Evolutionary conservation across 306 rosid species (phyloP), one percentile per base, ranked within the genome.

Genomic region (Cucumis hystrix): DNA sequence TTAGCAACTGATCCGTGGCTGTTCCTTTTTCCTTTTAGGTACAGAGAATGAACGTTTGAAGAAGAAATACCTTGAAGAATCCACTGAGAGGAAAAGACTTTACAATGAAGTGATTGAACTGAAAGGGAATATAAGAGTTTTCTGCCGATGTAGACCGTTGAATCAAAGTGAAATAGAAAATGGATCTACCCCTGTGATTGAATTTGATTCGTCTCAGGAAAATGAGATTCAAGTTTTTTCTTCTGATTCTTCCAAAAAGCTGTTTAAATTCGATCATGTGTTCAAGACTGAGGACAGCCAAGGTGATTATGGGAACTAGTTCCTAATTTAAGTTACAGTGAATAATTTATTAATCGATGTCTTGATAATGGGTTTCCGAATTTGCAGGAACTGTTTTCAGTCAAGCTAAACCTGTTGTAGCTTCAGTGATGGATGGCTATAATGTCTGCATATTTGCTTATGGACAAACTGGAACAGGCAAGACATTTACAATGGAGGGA

Each of bases 391-490:
- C 89, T 58, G 97, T 95, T 77, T 95, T 95, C 39, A 64, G 87
- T 21, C 96, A 89, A 83, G 93, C 99, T 47, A 95, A 85, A 77
- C 93, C 97, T 58, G 82, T 95, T 56, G 90, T 89, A 79, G 88
- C 93, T 77, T 95, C 99, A 15, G 99, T 92, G 60, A 78, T 95
- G 92, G 99, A 95, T 83, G 99, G 99, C 37, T 95, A 81, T 52
- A 95, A 95, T 77, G 97, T 92, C 59, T 92, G 99, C 83, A 92
- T 95, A 65, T 92, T 95, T 89, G 97, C 99, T 49, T 95, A 95
- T 4, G 99, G 99, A n/a, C 99, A 95, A 90, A 95, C 99, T 28
- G 99, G 99, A 72, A 92, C 99, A 8, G 99, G 99, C 28, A 95
- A 95, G 83, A 95, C 99, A 33, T 95, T 89, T 83, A 95, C 99